Conservation (phyloP, 495 filamentous ascomycete genomes). For the Penicillium soppii region DNA sequence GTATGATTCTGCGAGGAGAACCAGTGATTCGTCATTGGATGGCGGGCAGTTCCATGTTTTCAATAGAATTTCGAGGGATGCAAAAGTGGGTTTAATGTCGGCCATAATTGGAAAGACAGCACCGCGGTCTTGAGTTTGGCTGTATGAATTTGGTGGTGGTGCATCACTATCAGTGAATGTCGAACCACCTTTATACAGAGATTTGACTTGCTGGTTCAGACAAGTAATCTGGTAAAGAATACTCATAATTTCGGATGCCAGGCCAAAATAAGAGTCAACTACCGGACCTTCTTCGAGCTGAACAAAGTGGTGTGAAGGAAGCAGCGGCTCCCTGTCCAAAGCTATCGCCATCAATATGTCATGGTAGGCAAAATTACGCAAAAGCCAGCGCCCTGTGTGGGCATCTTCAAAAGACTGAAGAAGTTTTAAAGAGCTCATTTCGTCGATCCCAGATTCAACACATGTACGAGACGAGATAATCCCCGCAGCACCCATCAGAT, state of each 20-base stretch:
- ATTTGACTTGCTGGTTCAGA: constrained; percentile 6
- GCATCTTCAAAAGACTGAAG: constrained; percentile 9
- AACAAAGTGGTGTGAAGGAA: constrained; percentile 10
- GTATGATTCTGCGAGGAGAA: constrained; percentile 10
- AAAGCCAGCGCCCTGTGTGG: constrained; percentile 8
- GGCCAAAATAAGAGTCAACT: constrained; percentile 14
- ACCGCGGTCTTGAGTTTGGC: background rate
- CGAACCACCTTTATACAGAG: background rate
- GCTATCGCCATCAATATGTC: constrained; percentile 12
- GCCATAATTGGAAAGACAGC: background rate
- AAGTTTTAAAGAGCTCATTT: background rate
- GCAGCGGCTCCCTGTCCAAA: constrained; percentile 4
- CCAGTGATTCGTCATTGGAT: constrained; percentile 4
- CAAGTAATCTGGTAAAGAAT: constrained; percentile 1
- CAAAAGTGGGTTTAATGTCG: background rate
- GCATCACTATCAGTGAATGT: background rate
- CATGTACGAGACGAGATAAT: constrained; percentile 3
- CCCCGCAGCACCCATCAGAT: constrained; percentile 9
- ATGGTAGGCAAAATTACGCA: constrained; percentile 15
- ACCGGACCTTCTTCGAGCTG: constrained; percentile 2
- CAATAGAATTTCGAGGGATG: background rate
- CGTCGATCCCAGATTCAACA: background rate
- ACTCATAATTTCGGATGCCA: constrained; percentile 12
- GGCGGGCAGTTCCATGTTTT: constrained; percentile 4
- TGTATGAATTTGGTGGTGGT: background rate